phyloP scores from a whole-genome alignment of 768 basidiomycete genomes.

The Phylloporus sp. region DNA sequence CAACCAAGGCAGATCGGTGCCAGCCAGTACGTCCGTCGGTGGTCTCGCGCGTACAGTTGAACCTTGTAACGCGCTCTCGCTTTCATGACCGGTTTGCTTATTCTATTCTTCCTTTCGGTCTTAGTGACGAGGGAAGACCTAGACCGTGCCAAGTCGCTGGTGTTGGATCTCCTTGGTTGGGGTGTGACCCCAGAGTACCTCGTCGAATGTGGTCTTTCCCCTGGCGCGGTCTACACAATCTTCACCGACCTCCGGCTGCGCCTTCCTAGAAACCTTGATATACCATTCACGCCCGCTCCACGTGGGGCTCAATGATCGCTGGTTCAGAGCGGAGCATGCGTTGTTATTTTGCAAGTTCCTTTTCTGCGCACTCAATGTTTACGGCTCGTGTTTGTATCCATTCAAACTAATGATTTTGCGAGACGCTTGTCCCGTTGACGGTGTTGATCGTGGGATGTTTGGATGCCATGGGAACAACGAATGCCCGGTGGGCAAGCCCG shows the following conservation, averaged over 20 bases:
- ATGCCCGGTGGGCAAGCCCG: neutral
- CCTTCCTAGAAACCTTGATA: constrained; percentile 25
- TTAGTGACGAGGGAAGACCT: constrained; percentile 42
- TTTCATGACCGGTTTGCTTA: neutral
- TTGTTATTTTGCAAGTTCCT: neutral
- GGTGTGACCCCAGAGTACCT: constrained; percentile 49
- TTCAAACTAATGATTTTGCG: neutral
- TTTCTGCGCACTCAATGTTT: neutral
- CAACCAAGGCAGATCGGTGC: neutral
- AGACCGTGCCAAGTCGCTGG: constrained; percentile 41
- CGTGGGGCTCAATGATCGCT: neutral
- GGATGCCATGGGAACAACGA: neutral
- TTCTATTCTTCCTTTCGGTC: neutral
- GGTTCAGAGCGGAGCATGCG: neutral
- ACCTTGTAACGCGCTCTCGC: constrained; percentile 8
- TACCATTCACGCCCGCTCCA: neutral
- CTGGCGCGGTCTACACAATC: constrained; percentile 30
- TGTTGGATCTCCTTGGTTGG: constrained; percentile 57
- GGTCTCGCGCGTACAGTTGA: neutral
- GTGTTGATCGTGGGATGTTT: neutral
- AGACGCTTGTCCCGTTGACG: neutral
- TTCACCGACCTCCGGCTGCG: constrained; percentile 40
- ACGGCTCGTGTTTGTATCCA: neutral
- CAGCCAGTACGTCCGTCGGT: neutral
- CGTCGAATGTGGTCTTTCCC: constrained; percentile 41